Base-by-base conservation (phyloP, 192 early-diverging fungal genomes). In the Lobosporangium transversale region DNA sequence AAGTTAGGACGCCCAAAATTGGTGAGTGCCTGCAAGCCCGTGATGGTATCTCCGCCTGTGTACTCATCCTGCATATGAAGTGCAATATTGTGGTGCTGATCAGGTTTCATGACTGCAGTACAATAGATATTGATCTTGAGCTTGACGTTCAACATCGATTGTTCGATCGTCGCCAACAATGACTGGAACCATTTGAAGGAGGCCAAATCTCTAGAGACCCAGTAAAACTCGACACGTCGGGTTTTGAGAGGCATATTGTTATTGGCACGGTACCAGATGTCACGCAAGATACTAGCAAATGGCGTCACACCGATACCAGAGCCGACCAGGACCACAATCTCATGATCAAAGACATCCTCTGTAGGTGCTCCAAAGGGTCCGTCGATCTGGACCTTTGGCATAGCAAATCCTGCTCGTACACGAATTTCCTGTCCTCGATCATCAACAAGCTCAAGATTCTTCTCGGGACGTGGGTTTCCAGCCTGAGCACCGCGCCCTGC, bases 1-100 rank as follows among this genome's bases (percentile, higher is more conserved):
- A 90, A 95, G 69, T 91, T 89, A 24, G 94, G 94, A 12, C 94
- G 85, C 15, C 94, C 94, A 70, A 88, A 93, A 80, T 92, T 89
- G 51, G 88, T 90, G 45, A 84, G 79, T 27, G 83, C 87, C 44
- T 81, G 78, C 20, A 93, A 67, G 20, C 89, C 89, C 2, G 92
- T 93, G 20, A 95, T 80, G 3, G 92, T 85, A 66, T 95, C 93
- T 6, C 73, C 79, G 1, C 87, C 85, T 2, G 75, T 69, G 15
- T 81, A 81, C 32, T 89, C 84, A 43, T 85, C 79, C 51, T 89
- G 83, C 51, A 85, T 58, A 69, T 83, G 81, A 15, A 83, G 55
- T 11, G 81, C 68, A 53, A 92, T 82, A 82, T 89, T 89, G 63
- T 85, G 81, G 51, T 89, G 89, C 35, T 88, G 83, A 43, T 88